Base-by-base conservation (phyloP, 2,329 filamentous ascomycete genomes). In the Sordariomycetes sp. region DNA sequence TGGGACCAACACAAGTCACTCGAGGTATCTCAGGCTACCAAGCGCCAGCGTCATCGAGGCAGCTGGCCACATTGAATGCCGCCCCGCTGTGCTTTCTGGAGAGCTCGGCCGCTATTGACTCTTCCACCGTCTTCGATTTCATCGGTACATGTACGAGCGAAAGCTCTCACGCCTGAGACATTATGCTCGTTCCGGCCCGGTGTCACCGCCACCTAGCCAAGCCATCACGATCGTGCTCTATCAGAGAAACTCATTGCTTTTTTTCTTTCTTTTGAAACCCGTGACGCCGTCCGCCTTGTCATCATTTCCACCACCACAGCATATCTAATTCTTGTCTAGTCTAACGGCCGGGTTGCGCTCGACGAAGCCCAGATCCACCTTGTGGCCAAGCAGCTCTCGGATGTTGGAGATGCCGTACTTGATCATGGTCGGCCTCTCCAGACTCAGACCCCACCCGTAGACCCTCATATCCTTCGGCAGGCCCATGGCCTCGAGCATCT, bases 371-470 rank as follows among this genome's bases (percentile, higher is more conserved):
- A 97, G 75, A 74, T 97, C 92, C 50, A 97, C 92, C 78, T 96
- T 96, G 77, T 99, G 93, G 16, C 93, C 93, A 58, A 99, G 77
- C 67, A 97, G 75, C 73, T 96, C 91, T 65, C 92, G 85, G 66
- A 97, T 97, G 73, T 97, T 97, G 67, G 83, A 89, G 61, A 90
- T 90, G 66, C 81, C 84, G 71, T 88, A 96, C 81, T 95, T 94
- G 76, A 97, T 96, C 94, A 97, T 99, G 12, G 94, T 97, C 59
- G 94, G 94, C 66, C 94, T 78, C 79, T 99, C 94, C 69, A 99
- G 74, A 71, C 85, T 90, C 69, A 99, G 75, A 43, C 94, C 94
- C 81, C 91, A 97, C 37, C 94, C 94, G 70, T 96, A 97, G 11
- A 97, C 92, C 62, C 89, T 80, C 84, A 97, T 85, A 67, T 96